Conservation (phyloP, 768 basidiomycete genomes). For the Suillus placidus region DNA sequence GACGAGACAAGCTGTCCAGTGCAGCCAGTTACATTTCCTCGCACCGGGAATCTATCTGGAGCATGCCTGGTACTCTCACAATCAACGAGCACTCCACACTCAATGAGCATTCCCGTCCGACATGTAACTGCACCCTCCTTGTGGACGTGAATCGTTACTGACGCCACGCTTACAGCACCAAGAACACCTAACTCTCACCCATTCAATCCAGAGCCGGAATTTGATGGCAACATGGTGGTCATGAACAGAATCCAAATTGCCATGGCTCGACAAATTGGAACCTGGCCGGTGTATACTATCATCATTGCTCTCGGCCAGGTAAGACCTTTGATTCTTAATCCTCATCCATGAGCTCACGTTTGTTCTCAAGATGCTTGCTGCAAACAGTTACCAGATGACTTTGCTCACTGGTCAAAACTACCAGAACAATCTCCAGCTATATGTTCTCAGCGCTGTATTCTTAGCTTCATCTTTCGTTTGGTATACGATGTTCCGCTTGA, state of each 20-base stretch:
- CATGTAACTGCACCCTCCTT: conserved; percentile 55
- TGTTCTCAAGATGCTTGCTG: conserved; percentile 69
- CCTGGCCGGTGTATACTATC: conserved; percentile 93
- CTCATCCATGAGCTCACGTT: conserved; percentile 9
- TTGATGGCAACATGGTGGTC: conserved; percentile 64
- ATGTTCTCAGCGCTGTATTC: conserved; percentile 90
- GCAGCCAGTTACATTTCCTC: conserved; percentile 81
- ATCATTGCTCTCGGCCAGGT: conserved; percentile 85
- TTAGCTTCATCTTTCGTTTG: conserved; percentile 83
- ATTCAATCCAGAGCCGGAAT: conserved; percentile 50
- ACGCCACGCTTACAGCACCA: conserved; percentile 28
- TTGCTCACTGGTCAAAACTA: conserved; percentile 86
- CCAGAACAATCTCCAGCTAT: conserved; percentile 78
- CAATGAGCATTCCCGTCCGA: conserved; percentile 67
- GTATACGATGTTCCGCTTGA: conserved; percentile 88
- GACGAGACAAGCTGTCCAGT: conserved; percentile 83
- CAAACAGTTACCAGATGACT: conserved; percentile 95
- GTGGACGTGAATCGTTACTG: conserved; percentile 8
- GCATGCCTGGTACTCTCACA: conserved; percentile 56
- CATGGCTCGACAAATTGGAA: conserved; percentile 75
- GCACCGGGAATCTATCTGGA: conserved; percentile 81
- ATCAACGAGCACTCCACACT: conserved; percentile 46
- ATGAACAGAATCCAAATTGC: conserved; percentile 87
- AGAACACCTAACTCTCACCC: conserved; percentile 54
- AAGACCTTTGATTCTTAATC: conserved; percentile 18